A percentile compares a stretch with the other conserved stretches of the same genome.
Conservation (phyloP, 768 basidiomycete genomes). For the Tulasnella sp. region DNA sequence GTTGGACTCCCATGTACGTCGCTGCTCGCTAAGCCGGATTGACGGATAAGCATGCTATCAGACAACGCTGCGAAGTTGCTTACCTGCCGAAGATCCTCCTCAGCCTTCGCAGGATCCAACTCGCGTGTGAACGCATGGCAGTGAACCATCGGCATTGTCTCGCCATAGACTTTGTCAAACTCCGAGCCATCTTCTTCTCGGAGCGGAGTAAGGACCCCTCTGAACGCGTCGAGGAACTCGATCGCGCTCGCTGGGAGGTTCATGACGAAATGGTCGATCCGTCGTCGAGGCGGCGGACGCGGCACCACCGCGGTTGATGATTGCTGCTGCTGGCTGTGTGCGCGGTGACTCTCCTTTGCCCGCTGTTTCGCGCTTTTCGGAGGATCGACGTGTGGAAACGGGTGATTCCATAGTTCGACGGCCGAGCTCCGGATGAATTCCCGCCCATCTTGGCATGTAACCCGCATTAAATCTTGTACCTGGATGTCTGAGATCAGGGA, state of each 20-base stretch:
- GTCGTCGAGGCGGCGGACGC: constrained; percentile 32
- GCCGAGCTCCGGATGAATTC: constrained; percentile 63
- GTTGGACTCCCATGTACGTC: constrained; percentile 29
- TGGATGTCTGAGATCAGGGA: constrained; percentile 29
- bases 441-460: constrained; percentile 74
- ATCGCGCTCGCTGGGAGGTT: constrained; percentile 91
- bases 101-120: constrained; percentile 50
- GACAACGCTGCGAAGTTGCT: constrained; percentile 23
- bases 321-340: constrained; percentile 3
- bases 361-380: constrained; percentile 32
- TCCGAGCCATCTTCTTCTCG: constrained; percentile 29
- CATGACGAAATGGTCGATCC: constrained; percentile 88
- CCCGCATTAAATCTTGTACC: constrained; percentile 59
- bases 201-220: constrained; percentile 46
- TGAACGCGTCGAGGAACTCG: constrained; percentile 78
- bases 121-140: constrained; percentile 95
- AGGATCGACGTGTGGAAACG: constrained; percentile 50
- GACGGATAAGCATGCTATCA: neutral
- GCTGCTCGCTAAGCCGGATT: constrained; percentile 14
- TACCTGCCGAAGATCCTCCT: constrained; percentile 71
- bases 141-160: constrained; percentile 76
- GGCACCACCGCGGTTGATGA: neutral
- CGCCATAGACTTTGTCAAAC: constrained; percentile 35
- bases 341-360: constrained; percentile 24
- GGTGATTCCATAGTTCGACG: constrained; percentile 41